Conservation (phyloP, 352 stramenopile species). For the Aphanomyces cochlioides region DNA sequence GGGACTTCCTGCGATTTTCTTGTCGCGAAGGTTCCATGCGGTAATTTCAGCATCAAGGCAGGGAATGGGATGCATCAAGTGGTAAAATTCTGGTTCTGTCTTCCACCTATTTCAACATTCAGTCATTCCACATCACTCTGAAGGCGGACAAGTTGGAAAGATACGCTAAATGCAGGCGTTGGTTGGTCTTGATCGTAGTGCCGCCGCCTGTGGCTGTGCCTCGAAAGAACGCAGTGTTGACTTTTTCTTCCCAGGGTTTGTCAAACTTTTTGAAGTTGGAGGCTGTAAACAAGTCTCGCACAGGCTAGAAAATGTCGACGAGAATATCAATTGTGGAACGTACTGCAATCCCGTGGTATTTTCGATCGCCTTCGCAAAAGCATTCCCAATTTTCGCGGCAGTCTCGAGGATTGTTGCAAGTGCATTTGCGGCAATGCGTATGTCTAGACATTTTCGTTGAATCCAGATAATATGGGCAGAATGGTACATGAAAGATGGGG, state of each 20-base stretch:
- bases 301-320: slow-evolving; percentile 10
- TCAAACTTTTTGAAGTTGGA: slow-evolving; percentile 97
- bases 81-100: slow-evolving; percentile 82
- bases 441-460: slow-evolving; percentile 33
- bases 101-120: slow-evolving; percentile 69
- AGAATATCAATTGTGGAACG: slow-evolving; percentile 7
- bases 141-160: slow-evolving; percentile 60
- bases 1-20: slow-evolving; percentile 92
- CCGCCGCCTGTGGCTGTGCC: slow-evolving; percentile 94
- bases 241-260: slow-evolving; percentile 94
- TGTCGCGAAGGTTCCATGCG: slow-evolving; percentile 94
- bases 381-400: slow-evolving; percentile 81
- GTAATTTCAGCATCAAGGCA: slow-evolving; percentile 97
- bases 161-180: slow-evolving; percentile 90
- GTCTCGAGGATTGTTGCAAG: slow-evolving; percentile 54
- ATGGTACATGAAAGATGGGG: slow-evolving; percentile 79
- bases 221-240: slow-evolving; percentile 97
- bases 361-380: slow-evolving; percentile 62
- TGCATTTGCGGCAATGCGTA: slow-evolving; percentile 74
- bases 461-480: background rate
- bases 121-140: background rate
- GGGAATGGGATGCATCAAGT: slow-evolving; percentile 55
- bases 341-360: slow-evolving; percentile 69
- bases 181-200: slow-evolving; percentile 95
- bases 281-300: slow-evolving; percentile 95